Conservation (phyloP, 140 eudicot species). For the Flaveria floridana region DNA sequence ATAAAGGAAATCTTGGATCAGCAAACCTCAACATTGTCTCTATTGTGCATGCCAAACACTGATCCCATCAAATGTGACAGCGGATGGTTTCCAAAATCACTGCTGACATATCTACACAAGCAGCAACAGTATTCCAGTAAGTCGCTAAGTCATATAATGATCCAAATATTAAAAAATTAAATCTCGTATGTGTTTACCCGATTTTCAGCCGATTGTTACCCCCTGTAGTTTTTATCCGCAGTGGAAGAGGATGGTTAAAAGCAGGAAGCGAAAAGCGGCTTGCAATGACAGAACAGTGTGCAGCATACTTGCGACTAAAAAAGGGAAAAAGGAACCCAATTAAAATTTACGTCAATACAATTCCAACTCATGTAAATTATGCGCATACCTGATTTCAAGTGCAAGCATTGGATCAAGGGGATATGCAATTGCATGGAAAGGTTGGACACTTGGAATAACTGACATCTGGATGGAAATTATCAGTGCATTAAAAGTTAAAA, state of each 20-base stretch:
- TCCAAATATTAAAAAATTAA: constrained; percentile 2
- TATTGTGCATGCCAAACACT: constrained; percentile 89
- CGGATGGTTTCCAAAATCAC: constrained; percentile 98
- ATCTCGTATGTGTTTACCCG: constrained; percentile 43
- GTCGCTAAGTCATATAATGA: constrained; percentile 35
- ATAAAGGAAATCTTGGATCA: not conserved
- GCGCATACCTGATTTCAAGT: constrained; percentile 74
- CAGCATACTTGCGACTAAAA: constrained; percentile 86
- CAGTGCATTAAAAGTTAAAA: constrained; percentile 1
- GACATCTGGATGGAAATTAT: constrained; percentile 58
- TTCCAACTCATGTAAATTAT: not conserved
- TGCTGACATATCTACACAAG: constrained; percentile 89
- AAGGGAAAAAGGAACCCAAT: constrained; percentile 3
- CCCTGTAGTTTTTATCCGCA: constrained; percentile 65
- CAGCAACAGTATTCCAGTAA: constrained; percentile 1
- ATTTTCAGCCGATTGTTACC: constrained; percentile 67
- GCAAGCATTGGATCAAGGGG: constrained; percentile 98
- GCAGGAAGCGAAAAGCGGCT: constrained; percentile 82
- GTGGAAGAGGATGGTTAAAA: constrained; percentile 71
- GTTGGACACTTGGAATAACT: constrained; percentile 95
- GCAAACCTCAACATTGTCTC: constrained; percentile 69
- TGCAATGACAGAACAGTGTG: constrained; percentile 82
- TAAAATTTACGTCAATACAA: constrained; percentile 5
- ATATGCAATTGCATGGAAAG: constrained; percentile 96
- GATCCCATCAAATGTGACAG: constrained; percentile 97